Evolutionary conservation across 2,329 filamentous ascomycete genomes (phyloP).

Genomic region (Fusarium hostae): DNA sequence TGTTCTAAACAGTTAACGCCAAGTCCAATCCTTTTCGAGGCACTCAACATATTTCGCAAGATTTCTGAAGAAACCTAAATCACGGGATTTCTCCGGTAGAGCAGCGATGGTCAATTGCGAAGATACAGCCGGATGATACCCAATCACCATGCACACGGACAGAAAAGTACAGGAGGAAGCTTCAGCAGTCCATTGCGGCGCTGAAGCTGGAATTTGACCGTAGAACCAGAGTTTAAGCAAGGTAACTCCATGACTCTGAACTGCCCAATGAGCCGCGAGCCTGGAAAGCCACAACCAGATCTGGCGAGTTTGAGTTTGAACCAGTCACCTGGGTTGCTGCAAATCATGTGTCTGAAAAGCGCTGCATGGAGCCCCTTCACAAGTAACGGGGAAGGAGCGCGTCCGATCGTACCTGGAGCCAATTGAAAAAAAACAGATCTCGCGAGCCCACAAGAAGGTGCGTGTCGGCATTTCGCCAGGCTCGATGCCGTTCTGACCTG

Average conservation of each 20-base stretch:
- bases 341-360: constrained; percentile 49
- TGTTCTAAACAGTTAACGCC: background rate
- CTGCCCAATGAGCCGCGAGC: constrained; percentile 31
- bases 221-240: constrained; percentile 29
- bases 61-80: background rate
- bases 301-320: constrained; percentile 35
- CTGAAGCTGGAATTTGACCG: constrained; percentile 24
- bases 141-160: constrained; percentile 4
- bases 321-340: constrained; percentile 44
- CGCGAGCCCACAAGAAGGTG: constrained; percentile 28
- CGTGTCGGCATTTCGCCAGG: constrained; percentile 30
- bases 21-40: background rate
- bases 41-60: background rate
- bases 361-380: constrained; percentile 42
- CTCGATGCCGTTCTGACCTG: background rate
- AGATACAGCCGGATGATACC: constrained; percentile 7
- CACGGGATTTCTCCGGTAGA: background rate
- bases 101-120: constrained; percentile 27
- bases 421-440: constrained; percentile 39
- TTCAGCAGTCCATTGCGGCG: constrained; percentile 16
- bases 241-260: constrained; percentile 22
- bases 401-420: constrained; percentile 42
- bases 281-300: constrained; percentile 19
- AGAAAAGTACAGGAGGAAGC: constrained; percentile 3
- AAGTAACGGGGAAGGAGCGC: constrained; percentile 35